Evolutionary conservation across 345 rosid species (phyloP).

Genomic region (sweet orange (Citrus sinensis)): DNA sequence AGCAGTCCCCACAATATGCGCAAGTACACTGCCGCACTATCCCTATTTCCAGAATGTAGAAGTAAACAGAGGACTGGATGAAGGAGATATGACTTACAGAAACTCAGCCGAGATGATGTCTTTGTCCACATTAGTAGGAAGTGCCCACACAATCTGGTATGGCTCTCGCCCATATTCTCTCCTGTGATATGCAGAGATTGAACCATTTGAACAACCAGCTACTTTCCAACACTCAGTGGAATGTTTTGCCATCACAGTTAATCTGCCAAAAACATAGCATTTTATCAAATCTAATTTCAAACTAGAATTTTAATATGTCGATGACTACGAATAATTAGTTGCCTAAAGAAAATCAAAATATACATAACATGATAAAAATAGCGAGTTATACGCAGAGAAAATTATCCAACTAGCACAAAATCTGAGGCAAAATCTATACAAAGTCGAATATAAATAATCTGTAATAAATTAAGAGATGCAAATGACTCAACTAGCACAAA

Average conservation of each 20-base stretch:
- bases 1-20: neutral
- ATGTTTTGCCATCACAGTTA: constrained; percentile 56
- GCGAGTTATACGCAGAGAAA: neutral
- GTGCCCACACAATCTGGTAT: constrained; percentile 61
- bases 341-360: neutral
- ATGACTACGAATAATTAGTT: neutral
- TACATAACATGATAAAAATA: neutral
- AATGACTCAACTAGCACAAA: neutral
- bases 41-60: neutral
- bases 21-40: neutral
- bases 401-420: neutral
- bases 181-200: constrained; percentile 44
- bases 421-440: neutral
- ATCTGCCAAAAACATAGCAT: constrained; percentile 32
- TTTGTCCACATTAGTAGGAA: constrained; percentile 57
- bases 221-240: constrained; percentile 24
- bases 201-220: constrained; percentile 22
- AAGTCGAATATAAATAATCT: neutral
- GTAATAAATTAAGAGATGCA: neutral
- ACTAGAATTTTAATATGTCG: neutral
- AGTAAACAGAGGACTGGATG: neutral
- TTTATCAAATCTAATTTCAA: constrained; percentile 1
- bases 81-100: constrained; percentile 44
- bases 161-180: constrained; percentile 59
- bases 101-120: constrained; percentile 66